Percentiles rank a stretch among this genome's conserved stretches.
Conservation (phyloP, 148 eudicot species). For the Fagopyrum tataricum region DNA sequence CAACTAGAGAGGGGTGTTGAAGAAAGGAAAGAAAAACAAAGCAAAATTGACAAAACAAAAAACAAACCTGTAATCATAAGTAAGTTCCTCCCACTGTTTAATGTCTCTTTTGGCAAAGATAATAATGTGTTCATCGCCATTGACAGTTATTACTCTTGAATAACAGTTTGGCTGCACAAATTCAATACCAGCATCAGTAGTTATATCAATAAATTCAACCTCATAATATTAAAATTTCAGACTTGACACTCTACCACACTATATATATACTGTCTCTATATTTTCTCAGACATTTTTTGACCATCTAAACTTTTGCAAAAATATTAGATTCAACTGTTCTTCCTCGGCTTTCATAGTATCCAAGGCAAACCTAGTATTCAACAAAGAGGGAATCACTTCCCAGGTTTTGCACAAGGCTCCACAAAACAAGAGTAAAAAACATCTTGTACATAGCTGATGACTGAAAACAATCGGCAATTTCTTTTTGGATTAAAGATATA, state of each 20-base stretch:
- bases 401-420: neutral
- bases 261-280: too few relatives aligned
- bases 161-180: constrained; percentile 91
- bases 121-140: constrained; percentile 80
- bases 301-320: neutral
- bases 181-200: neutral
- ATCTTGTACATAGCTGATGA: neutral
- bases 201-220: neutral
- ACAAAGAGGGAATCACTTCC: neutral
- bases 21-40: neutral
- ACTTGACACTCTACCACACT: neutral
- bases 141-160: constrained; percentile 80
- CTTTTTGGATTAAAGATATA: neutral
- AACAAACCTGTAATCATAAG: constrained; percentile 91
- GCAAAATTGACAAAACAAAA: constrained; percentile 1
- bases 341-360: neutral
- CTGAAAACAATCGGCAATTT: neutral
- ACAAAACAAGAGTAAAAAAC: neutral
- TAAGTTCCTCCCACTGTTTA: constrained; percentile 78
- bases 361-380: neutral
- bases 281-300: neutral
- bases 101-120: constrained; percentile 95
- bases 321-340: neutral
- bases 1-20: neutral
- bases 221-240: neutral